Base-by-base conservation (phyloP, 2,329 filamentous ascomycete species). In the Knufia petricola region DNA sequence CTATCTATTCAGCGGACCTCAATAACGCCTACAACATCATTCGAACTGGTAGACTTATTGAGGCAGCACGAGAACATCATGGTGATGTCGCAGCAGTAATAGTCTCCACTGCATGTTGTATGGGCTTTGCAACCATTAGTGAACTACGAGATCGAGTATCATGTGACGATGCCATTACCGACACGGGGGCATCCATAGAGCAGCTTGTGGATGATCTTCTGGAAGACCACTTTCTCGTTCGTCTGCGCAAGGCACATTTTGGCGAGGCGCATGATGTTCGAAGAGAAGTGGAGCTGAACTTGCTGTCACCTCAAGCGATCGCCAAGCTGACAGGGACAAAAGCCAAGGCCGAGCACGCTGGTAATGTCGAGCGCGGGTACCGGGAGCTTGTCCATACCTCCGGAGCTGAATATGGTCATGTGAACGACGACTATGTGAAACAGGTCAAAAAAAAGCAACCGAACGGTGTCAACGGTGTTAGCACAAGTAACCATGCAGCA, bases 1-100 rank as follows among this genome's bases (percentile, higher is more conserved):
- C 85, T 20, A 81, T 79, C 62, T 98, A 96, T 68, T 86, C 95
- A 64, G 85, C 87, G 50, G 88, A 95, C 60, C 73, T 82, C 62
- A 73, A 81, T 56, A 79, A 82, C 52, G 85, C 87, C 55, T 96
- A 96, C 67, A 82, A 82, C 57, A 74, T 95, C 37, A 73, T 89
- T 31, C 84, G 92, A 50, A 78, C 79, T 3, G 88, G 87, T 37
- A 92, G 87, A 66, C 84, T 95, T 32, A 69, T 92, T 23, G 78
- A 88, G 55, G 72, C 87, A 51, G 76, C 92, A 37, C 81, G 87
- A 56, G 76, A 75, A 28, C 78, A 83, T 57, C 83, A 87, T 62
- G 90, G 89, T 15, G 69, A 74, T n/a, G 76, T 81, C 53, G 87
- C 87, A 24, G 79, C 81, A 49, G 79, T 82, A 52, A 73, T 95